A percentile compares a stretch with the other conserved stretches of the same genome.
These are phyloP conservation scores for Astrothelium subdiscretum DNA, from an alignment of 495 filamentous ascomycete species.

Conservation along the genomic window DNA sequence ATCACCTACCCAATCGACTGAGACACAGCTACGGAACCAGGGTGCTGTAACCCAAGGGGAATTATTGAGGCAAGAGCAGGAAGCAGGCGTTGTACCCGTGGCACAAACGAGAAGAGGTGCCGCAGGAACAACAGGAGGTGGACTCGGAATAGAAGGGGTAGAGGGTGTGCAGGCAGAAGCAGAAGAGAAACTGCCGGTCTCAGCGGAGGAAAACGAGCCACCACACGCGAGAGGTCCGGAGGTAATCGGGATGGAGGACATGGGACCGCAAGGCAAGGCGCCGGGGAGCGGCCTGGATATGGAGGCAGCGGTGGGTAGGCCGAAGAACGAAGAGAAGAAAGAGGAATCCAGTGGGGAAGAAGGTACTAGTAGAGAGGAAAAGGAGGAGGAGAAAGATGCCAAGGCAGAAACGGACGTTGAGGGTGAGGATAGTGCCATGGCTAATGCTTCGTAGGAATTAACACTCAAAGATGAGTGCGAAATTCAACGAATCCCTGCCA, in stretches of 20 bases:
- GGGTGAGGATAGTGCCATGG: neutral
- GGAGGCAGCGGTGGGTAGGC: constrained; percentile 28
- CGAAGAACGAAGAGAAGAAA: neutral
- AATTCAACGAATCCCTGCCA: too few species aligned
- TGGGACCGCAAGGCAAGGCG: constrained; percentile 54
- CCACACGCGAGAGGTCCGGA: constrained; percentile 76
- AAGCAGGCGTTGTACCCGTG: constrained; percentile 51
- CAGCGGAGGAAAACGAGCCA: constrained; percentile 33
- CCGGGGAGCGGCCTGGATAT: constrained; percentile 22
- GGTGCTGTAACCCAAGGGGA: constrained; percentile 65
- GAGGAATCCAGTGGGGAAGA: neutral
- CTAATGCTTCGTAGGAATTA: neutral
- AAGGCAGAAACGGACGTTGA: neutral
- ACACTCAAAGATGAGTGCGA: neutral
- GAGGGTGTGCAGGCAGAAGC: neutral
- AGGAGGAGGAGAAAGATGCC: neutral
- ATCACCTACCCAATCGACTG: constrained; percentile 11
- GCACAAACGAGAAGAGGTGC: constrained; percentile 28
- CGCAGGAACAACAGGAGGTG: constrained; percentile 14
- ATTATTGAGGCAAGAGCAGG: constrained; percentile 65
- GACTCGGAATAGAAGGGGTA: neutral
- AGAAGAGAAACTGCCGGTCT: neutral
- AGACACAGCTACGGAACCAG: constrained; percentile 24
- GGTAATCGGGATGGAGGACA: constrained; percentile 74
- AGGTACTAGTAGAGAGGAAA: neutral